Conservation (phyloP, 129 eudicot species). For the Gnaphalium uliginosum region DNA sequence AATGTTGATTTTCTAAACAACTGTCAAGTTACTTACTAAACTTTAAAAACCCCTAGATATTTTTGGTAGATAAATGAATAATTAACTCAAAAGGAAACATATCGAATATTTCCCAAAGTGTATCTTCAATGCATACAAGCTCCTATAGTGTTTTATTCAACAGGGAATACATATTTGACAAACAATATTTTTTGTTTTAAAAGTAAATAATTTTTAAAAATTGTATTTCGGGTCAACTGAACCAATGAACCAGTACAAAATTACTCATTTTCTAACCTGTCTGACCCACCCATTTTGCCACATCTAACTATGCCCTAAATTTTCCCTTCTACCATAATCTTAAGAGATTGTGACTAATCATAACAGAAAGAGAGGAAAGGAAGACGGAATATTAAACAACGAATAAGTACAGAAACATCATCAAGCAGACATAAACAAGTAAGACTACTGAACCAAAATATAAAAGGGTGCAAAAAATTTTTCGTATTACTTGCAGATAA, state of each 20-base stretch:
- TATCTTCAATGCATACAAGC: neutral
- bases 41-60: too few relatives aligned
- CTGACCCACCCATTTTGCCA: neutral
- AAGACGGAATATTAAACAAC: neutral
- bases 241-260: neutral
- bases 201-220: neutral
- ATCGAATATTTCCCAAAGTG: neutral
- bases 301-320: neutral
- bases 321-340: neutral
- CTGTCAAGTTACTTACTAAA: too few relatives aligned
- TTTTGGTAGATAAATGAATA: too few relatives aligned
- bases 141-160: neutral
- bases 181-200: too few relatives aligned
- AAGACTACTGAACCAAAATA: slow-evolving; percentile 14
- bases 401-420: neutral
- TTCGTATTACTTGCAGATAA: slow-evolving; percentile 68
- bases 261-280: neutral
- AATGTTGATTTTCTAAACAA: too few relatives aligned
- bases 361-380: neutral
- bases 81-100: neutral
- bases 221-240: neutral
- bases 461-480: slow-evolving; percentile 7
- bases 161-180: neutral
- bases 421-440: neutral
- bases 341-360: neutral